These are phyloP conservation scores for Fusarium citri DNA, from an alignment of 2,329 filamentous ascomycete genomes.

Conservation along the genomic window DNA sequence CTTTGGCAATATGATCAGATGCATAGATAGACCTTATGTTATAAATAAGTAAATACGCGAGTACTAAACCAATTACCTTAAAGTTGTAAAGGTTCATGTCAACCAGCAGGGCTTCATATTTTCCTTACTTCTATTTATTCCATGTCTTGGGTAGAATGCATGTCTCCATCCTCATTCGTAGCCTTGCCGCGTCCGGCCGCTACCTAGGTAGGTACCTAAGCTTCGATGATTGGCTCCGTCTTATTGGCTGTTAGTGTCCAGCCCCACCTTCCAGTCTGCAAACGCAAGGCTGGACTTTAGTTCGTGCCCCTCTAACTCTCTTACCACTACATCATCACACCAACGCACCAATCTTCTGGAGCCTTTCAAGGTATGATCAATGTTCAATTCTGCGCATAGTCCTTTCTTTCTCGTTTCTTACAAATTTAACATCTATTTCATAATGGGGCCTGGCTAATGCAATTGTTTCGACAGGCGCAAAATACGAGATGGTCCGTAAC, in stretches of 20 bases:
- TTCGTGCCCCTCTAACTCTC: conserved; percentile 44
- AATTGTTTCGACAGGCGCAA: conserved; percentile 1
- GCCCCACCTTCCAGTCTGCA: conserved; percentile 12
- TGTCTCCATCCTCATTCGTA: not conserved
- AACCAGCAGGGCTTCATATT: not conserved
- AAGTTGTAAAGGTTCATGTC: not conserved
- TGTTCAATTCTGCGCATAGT: not conserved
- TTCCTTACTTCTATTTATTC: not conserved
- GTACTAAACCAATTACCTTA: not conserved
- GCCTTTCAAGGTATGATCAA: conserved; percentile 31
- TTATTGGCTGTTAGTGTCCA: not conserved
- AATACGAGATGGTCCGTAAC: conserved; percentile 46
- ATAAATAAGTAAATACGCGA: not conserved
- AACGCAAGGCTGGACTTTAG: conserved; percentile 38
- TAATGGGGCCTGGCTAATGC: conserved; percentile 14
- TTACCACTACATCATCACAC: conserved; percentile 35
- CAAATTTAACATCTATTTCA: accelerated
- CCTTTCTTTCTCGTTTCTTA: not conserved
- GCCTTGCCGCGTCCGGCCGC: conserved; percentile 14
- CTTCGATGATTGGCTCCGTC: conserved; percentile 10
- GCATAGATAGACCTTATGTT: not conserved
- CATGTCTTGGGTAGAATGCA: not conserved
- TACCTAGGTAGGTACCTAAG: not conserved
- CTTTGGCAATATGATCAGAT: not conserved
- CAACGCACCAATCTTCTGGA: conserved; percentile 4